Percentiles rank a stretch among this genome's conserved stretches.
These are phyloP conservation scores for Gonium pectorale DNA, from an alignment of 139 green algal genomes.

Conservation along the genomic window DNA sequence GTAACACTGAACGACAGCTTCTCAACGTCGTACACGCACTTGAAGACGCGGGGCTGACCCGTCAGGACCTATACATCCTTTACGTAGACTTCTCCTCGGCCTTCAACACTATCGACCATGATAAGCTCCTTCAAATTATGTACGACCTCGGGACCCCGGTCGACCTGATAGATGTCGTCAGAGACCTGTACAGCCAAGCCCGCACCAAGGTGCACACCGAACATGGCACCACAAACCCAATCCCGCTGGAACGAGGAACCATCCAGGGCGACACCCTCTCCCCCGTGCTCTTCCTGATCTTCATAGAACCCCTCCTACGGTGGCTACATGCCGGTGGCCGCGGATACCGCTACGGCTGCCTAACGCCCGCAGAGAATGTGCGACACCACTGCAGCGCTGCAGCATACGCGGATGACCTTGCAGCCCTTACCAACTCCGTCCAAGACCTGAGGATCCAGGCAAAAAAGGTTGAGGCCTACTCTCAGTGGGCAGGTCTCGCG, in stretches of 20 bases:
- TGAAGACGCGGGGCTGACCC: conserved; percentile 35
- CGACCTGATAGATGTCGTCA: conserved; percentile 52
- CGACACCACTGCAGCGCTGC: neutral
- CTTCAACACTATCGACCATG: conserved; percentile 64
- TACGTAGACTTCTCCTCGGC: conserved; percentile 57
- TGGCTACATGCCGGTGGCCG: neutral
- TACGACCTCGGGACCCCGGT: conserved; percentile 53
- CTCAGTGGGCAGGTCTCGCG: neutral
- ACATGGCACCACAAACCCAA: conserved; percentile 11
- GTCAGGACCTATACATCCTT: conserved; percentile 47
- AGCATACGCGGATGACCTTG: neutral
- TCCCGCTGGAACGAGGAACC: conserved; percentile 51
- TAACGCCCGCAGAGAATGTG: neutral
- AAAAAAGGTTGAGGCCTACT: neutral
- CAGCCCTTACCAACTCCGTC: neutral
- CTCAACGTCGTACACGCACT: conserved; percentile 47
- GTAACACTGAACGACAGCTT: conserved; percentile 7
- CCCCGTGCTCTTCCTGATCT: conserved; percentile 42
- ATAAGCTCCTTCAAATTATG: no score
- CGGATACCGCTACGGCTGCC: neutral
- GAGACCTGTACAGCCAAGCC: conserved; percentile 55
- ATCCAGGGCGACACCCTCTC: conserved; percentile 61
- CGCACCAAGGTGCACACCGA: conserved; percentile 36
- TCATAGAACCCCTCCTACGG: neutral
- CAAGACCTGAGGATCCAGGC: neutral